These are phyloP conservation scores for Trichoderma guizhouense DNA, from an alignment of 2,329 filamentous ascomycete species.

Conservation along the genomic window DNA sequence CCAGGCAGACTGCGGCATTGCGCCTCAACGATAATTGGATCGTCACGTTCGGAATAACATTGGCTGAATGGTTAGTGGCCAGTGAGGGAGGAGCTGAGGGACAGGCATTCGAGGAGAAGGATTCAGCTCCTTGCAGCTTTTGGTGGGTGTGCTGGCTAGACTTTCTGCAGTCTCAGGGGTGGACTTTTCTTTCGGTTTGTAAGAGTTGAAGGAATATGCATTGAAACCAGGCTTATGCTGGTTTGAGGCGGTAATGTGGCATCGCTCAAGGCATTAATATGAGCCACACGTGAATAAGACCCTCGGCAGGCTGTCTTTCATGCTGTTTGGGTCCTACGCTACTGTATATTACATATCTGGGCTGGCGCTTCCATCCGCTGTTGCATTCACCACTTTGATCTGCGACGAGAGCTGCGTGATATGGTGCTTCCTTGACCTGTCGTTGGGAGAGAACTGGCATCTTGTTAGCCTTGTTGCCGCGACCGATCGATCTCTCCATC, in stretches of 20 bases:
- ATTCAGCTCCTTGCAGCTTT: not conserved
- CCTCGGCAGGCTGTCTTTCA: not conserved
- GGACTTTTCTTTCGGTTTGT: not conserved
- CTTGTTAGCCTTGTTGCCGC: not conserved
- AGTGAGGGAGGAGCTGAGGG: not conserved
- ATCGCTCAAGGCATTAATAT: not conserved
- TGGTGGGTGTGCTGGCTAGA: not conserved
- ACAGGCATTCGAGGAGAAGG: conserved; percentile 9
- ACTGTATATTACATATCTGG: not conserved
- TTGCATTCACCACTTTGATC: not conserved
- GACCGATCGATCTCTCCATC: not conserved
- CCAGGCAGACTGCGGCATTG: not conserved
- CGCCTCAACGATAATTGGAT: not conserved
- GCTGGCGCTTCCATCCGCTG: not conserved
- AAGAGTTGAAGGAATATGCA: not conserved
- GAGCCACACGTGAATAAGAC: not conserved
- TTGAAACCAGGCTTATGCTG: not conserved
- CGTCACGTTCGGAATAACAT: not conserved
- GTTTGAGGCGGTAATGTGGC: not conserved
- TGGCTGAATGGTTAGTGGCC: not conserved
- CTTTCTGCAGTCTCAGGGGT: not conserved
- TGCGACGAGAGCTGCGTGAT: not conserved
- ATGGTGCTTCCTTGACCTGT: not conserved
- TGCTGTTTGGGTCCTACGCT: not conserved
- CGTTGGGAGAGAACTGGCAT: not conserved